Evolutionary conservation across 2,329 filamentous ascomycete genomes (phyloP).

Genomic region (Cordyceps cateniannulata): DNA sequence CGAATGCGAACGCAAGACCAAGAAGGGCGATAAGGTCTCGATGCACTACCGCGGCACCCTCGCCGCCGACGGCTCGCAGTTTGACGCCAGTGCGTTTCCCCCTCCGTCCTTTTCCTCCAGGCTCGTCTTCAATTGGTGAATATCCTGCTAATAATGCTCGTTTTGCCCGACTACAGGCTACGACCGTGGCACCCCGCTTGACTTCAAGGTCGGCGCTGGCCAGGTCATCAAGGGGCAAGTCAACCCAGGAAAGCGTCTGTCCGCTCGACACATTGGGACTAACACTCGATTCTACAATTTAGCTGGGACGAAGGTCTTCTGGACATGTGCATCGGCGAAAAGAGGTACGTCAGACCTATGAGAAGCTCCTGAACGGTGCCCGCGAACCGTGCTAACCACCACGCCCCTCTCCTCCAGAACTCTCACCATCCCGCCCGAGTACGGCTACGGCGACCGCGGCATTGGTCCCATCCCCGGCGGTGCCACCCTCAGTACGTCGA

Average conservation of each 20-base stretch:
- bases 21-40: slow-evolving; percentile 69
- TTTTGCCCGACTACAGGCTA: slow-evolving; percentile 52
- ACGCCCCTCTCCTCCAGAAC: slow-evolving; percentile 47
- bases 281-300: slow-evolving; percentile 11
- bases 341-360: slow-evolving; percentile 43
- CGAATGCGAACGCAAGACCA: slow-evolving; percentile 72
- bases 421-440: slow-evolving; percentile 80
- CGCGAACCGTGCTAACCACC: slow-evolving; percentile 15
- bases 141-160: background rate
- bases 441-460: slow-evolving; percentile 70
- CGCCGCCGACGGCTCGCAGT: slow-evolving; percentile 64
- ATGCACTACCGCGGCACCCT: slow-evolving; percentile 90
- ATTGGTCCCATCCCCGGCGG: slow-evolving; percentile 80
- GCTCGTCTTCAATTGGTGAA: background rate
- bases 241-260: too few relatives aligned
- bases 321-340: slow-evolving; percentile 95
- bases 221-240: slow-evolving; percentile 83
- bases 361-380: background rate
- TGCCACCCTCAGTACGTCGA: slow-evolving; percentile 62
- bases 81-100: slow-evolving; percentile 61
- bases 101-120: background rate
- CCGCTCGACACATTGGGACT: background rate
- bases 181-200: slow-evolving; percentile 67
- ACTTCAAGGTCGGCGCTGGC: slow-evolving; percentile 71
- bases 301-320: slow-evolving; percentile 87